phyloP scores from a whole-genome alignment of 139 green algal genomes.

The Chlorella sp. region DNA sequence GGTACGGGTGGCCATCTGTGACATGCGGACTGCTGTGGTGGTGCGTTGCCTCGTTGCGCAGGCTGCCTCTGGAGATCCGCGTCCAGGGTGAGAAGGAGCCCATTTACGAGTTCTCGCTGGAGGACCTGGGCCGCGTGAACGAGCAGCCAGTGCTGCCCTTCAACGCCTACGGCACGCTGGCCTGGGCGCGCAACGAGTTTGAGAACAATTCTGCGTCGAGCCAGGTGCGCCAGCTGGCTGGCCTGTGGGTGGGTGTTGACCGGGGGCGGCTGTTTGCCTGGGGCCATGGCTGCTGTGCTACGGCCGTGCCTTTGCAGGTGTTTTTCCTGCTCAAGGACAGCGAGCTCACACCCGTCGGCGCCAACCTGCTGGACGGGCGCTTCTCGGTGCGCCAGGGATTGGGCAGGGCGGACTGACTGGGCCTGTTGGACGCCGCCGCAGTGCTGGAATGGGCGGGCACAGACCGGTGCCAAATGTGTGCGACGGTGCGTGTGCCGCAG shows the following conservation, averaged over 20 bases:
- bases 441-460: no score
- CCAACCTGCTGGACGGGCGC: conserved; percentile 96
- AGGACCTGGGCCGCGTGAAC: conserved; percentile 87
- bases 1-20: no score
- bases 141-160: conserved; percentile 91
- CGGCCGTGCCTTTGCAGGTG: conserved; percentile 49
- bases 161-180: conserved; percentile 97
- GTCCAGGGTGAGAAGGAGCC: conserved; percentile 84
- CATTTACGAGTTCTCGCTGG: conserved; percentile 92
- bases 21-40: no score
- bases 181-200: conserved; percentile 92
- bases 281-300: neutral
- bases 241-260: no score
- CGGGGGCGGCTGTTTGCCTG: no score
- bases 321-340: conserved; percentile 98
- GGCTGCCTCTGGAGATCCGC: conserved; percentile 90
- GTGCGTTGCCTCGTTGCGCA: conserved; percentile 18
- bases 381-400: conserved; percentile 97
- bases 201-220: conserved; percentile 86
- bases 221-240: conserved; percentile 37
- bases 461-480: no score
- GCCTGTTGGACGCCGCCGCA: conserved; percentile 27
- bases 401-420: conserved; percentile 52
- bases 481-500: no score
- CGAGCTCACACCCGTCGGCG: conserved; percentile 92